Conservation (phyloP, 768 basidiomycete genomes). For the Boletus patriciae region DNA sequence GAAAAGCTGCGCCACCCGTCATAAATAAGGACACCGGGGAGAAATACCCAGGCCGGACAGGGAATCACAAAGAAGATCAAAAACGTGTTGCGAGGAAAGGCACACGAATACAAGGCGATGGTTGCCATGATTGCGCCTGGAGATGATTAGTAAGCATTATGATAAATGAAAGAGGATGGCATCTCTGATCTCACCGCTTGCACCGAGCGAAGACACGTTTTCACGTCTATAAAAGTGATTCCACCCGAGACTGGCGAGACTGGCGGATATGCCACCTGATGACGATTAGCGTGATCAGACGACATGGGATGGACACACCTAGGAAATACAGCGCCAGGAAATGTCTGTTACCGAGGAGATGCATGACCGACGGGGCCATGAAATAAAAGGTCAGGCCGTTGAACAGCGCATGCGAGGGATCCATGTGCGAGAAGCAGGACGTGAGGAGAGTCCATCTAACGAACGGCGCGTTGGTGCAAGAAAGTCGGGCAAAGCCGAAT, state of each 20-base stretch:
- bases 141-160: constrained; percentile 1
- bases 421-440: constrained; percentile 67
- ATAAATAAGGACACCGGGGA: constrained; percentile 54
- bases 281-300: not conserved
- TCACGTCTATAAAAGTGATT: constrained; percentile 36
- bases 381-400: constrained; percentile 80
- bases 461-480: not conserved
- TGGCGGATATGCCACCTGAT: constrained; percentile 60
- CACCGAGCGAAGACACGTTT: constrained; percentile 52
- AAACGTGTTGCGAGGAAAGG: constrained; percentile 65
- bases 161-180: not conserved
- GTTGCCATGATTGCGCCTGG: constrained; percentile 71
- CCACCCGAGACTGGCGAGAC: constrained; percentile 49
- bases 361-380: constrained; percentile 65
- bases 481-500: not conserved
- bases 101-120: constrained; percentile 70
- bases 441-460: constrained; percentile 75
- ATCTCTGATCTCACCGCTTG: constrained; percentile 73
- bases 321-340: constrained; percentile 76
- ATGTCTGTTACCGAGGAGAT: constrained; percentile 59
- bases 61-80: constrained; percentile 75
- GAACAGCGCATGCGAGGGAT: constrained; percentile 61
- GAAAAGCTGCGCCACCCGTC: constrained; percentile 37
- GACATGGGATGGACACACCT: constrained; percentile 40
- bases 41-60: constrained; percentile 74